A percentile compares a stretch with the other conserved stretches of the same genome.
Conservation (phyloP, 768 basidiomycete genomes). For the Trametes maxima region DNA sequence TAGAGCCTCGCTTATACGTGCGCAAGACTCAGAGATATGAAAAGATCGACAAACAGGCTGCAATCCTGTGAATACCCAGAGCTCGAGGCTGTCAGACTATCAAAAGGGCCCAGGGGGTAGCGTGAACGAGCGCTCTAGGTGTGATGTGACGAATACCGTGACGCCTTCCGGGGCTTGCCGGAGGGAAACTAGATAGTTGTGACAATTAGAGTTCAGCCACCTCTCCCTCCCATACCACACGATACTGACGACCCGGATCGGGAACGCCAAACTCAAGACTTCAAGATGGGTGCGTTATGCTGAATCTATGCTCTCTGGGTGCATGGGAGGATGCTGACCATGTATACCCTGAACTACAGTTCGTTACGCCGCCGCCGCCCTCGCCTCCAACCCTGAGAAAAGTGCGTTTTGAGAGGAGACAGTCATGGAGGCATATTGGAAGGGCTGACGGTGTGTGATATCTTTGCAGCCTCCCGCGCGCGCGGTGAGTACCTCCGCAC, state of each 20-base stretch:
- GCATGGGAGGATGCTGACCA: conserved; percentile 20
- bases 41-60: too few relatives aligned
- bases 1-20: too few relatives aligned
- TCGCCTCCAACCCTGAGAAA: conserved; percentile 93
- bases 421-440: neutral
- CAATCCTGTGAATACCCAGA: too few relatives aligned
- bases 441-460: conserved; percentile 12
- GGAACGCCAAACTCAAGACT: conserved; percentile 38
- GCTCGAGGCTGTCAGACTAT: too few relatives aligned
- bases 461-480: conserved; percentile 75
- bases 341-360: conserved; percentile 47
- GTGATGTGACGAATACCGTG: conserved; percentile 3
- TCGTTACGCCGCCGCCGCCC: conserved; percentile 90
- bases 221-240: conserved; percentile 19
- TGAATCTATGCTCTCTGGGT: conserved; percentile 20
- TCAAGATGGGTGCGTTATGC: conserved; percentile 41
- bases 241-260: conserved; percentile 21
- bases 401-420: conserved; percentile 49
- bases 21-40: too few relatives aligned
- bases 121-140: neutral
- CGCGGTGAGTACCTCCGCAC: conserved; percentile 98
- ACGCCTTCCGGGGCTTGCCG: conserved; percentile 20
- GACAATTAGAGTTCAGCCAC: conserved; percentile 34
- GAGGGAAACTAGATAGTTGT: conserved; percentile 30
- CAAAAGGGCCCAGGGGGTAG: too few relatives aligned